Base-by-base conservation (phyloP, 495 filamentous ascomycete species). In the Neurospora sp. region DNA sequence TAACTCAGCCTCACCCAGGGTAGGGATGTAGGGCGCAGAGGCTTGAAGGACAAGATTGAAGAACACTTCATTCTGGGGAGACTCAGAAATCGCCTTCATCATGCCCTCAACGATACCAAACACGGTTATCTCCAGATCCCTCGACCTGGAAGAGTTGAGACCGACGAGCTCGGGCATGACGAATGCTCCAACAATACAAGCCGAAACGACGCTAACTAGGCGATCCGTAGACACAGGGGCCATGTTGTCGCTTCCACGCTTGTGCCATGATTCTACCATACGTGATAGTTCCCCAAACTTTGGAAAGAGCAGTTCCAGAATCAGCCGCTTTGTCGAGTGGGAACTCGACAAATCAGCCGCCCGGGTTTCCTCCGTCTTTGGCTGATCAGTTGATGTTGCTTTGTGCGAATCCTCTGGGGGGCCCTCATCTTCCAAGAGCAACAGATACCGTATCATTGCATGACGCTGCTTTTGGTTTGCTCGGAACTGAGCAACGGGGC, bases 291-390 rank as follows among this genome's bases (percentile, higher is more conserved):
- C 84, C 68, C 84, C 79, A 12, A 86, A 73, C 73, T 87, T 87
- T 7, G 84, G 80, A 39, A 78, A 79, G 42, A 87, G 78, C 8
- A 87, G 79, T 69, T 88, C 87, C 9, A 87, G 75, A 40, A 85
- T 80, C 18, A 87, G 77, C 53, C 84, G 84, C 72, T 80, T 85
- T 48, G 81, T 79, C 4, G 83, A 78, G 68, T 85, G 79, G 11
- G 83, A 79, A 71, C 81, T 81, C 3, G 81, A 75, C 16, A 78
- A 77, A 72, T 86, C 83, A 20, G 73, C 70, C 2, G 73, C 68
- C 40, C 77, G 76, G 10, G 42, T 69, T 10, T 72, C 27, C 12
- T 76, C 75, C 27, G 37, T 2, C 16, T 40, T 41, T 20, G 73
- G 69, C 37, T 71, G 72, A 3, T 75, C 70, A 10, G 41, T 20